A percentile compares a stretch with the other conserved stretches of the same genome.
These are phyloP conservation scores for Graphilbum fragrans DNA, from an alignment of 2,329 filamentous ascomycete species.

Conservation along the genomic window DNA sequence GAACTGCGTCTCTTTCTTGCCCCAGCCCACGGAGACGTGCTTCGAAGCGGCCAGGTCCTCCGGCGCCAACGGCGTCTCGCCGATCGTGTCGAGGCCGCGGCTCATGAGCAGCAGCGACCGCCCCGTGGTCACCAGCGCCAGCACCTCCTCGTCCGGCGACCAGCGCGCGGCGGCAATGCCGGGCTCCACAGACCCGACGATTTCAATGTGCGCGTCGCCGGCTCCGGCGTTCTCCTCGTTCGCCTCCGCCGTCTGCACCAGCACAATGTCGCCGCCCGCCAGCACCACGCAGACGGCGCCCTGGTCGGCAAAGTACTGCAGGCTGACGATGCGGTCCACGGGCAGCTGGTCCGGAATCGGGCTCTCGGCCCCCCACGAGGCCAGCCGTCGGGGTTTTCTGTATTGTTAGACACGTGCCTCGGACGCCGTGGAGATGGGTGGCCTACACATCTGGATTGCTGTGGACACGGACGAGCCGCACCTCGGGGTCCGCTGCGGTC, in stretches of 20 bases:
- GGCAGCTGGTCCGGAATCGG: conserved; percentile 57
- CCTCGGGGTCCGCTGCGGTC: conserved; percentile 51
- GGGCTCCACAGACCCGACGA: conserved; percentile 85
- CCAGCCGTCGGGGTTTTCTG: conserved; percentile 35
- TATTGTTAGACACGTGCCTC: too few relatives aligned
- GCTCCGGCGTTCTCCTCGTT: conserved; percentile 46
- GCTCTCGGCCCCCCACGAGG: conserved; percentile 81
- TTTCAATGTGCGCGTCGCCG: conserved; percentile 67
- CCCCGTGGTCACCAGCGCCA: conserved; percentile 65
- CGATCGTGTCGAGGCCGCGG: conserved; percentile 72
- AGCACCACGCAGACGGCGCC: conserved; percentile 70
- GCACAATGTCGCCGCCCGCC: conserved; percentile 80
- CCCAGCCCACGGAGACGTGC: conserved; percentile 96
- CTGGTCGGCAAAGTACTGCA: conserved; percentile 79
- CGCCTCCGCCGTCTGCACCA: conserved; percentile 33
- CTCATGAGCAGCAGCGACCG: conserved; percentile 82
- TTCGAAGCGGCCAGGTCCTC: conserved; percentile 81
- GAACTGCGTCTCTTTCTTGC: conserved; percentile 96
- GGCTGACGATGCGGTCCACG: conserved; percentile 62
- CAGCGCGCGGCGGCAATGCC: conserved; percentile 83
- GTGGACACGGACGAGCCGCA: conserved; percentile 53
- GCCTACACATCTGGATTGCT: too few relatives aligned
- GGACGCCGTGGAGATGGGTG: too few relatives aligned
- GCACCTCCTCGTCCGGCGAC: conserved; percentile 89
- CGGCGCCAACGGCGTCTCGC: conserved; percentile 56